Evolutionary conservation across 2,329 filamentous ascomycete species (phyloP).

Genomic region (Pestalotiopsis sp.): DNA sequence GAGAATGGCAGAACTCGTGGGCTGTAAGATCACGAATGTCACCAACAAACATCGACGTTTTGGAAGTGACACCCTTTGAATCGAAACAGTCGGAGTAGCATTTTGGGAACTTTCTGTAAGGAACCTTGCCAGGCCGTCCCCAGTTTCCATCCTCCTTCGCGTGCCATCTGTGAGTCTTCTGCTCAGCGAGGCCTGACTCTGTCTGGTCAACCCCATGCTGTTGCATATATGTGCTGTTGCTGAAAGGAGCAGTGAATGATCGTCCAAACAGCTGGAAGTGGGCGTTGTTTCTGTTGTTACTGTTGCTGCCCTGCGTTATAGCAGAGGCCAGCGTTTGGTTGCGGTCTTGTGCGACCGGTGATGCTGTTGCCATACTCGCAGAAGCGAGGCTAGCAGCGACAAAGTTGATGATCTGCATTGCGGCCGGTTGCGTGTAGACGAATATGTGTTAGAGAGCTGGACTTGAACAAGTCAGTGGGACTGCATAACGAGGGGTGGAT

Average conservation of each 20-base stretch:
- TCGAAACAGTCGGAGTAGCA: slow-evolving; percentile 6
- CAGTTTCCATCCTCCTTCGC: not conserved
- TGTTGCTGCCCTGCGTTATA: not conserved
- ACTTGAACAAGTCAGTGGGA: not conserved
- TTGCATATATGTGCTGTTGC: not conserved
- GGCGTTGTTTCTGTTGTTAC: not conserved
- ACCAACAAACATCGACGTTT: not conserved
- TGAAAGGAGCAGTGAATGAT: not conserved
- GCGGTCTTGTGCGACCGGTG: not conserved
- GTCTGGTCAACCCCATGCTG: not conserved
- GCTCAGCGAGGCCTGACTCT: not conserved
- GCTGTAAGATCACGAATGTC: slow-evolving; percentile 3
- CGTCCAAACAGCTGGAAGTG: not conserved
- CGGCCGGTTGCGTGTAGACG: not conserved
- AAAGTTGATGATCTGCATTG: not conserved
- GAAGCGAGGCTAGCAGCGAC: not conserved
- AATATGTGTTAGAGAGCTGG: not conserved
- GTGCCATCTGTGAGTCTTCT: not conserved
- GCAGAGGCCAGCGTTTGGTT: not conserved
- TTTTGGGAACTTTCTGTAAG: not conserved
- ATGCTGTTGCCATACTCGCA: not conserved
- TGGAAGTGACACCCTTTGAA: not conserved
- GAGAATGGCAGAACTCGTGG: not conserved
- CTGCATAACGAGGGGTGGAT: not conserved
- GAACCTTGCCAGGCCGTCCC: slow-evolving; percentile 1